phyloP scores from a whole-genome alignment of 2,329 filamentous ascomycete genomes.

The Aspergillus hiratsukae region DNA sequence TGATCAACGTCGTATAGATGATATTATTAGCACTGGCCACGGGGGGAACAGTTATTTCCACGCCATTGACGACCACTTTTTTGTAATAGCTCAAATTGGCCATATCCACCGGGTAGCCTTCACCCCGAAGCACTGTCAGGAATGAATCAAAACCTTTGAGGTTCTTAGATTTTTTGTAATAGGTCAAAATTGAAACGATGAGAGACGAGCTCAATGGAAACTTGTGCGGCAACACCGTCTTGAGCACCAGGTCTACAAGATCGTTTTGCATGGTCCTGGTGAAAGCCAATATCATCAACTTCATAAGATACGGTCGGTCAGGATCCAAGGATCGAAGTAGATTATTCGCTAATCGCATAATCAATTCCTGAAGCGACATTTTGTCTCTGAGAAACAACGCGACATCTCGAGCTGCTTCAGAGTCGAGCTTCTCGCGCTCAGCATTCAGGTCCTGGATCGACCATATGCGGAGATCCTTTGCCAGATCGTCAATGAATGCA shows the following conservation, averaged over 20 bases:
- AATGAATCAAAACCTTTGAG: conserved; percentile 39
- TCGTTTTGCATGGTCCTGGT: conserved; percentile 37
- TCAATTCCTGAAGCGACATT: conserved; percentile 33
- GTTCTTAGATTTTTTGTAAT: conserved; percentile 38
- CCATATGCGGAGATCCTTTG: conserved; percentile 21
- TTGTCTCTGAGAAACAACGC: conserved; percentile 23
- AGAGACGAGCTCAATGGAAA: conserved; percentile 33
- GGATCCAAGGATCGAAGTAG: conserved; percentile 34
- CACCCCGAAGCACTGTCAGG: conserved; percentile 32
- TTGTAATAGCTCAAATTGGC: conserved; percentile 22
- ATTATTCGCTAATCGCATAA: conserved; percentile 33
- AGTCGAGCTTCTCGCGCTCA: conserved; percentile 22
- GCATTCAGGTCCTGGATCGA: conserved; percentile 13
- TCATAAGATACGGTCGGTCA: conserved; percentile 30
- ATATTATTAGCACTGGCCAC: conserved; percentile 29
- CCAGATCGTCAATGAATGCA: conserved; percentile 29
- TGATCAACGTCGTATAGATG: conserved; percentile 34
- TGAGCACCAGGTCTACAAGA: conserved; percentile 34
- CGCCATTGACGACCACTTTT: conserved; percentile 28
- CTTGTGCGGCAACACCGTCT: conserved; percentile 34
- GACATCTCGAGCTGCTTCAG: conserved; percentile 26
- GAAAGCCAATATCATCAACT: conserved; percentile 35
- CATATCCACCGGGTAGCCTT: conserved; percentile 33
- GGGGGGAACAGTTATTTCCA: conserved; percentile 35
- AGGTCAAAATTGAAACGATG: conserved; percentile 34